A percentile compares a stretch with the other conserved stretches of the same genome.
Conservation (phyloP, 2,329 filamentous ascomycete genomes). For the Magnaporthiopsis incrustans region DNA sequence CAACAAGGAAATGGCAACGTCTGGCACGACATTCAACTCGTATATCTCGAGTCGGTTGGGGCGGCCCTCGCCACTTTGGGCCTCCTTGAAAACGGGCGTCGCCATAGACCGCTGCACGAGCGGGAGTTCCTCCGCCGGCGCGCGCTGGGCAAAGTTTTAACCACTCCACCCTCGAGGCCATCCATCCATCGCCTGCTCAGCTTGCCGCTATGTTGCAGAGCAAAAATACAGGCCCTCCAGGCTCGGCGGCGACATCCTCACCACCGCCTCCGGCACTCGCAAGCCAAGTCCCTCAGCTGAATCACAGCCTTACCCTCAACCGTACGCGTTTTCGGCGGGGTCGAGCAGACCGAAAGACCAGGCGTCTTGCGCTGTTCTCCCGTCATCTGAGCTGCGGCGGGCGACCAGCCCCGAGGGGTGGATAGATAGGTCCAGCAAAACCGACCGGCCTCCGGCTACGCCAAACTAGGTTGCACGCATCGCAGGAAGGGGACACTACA, state of each 20-base stretch:
- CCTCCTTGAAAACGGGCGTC: slow-evolving; percentile 19
- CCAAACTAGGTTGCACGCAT: no score
- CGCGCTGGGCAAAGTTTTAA: slow-evolving; percentile 25
- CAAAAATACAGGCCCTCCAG: slow-evolving; percentile 27
- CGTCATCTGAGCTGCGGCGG: slow-evolving; percentile 49
- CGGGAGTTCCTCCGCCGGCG: background rate
- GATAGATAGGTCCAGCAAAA: no score
- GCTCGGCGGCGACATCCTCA: slow-evolving; percentile 43
- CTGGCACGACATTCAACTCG: slow-evolving; percentile 44
- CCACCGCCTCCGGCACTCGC: slow-evolving; percentile 44
- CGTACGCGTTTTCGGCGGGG: slow-evolving; percentile 28
- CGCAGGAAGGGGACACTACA: no score
- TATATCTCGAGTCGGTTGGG: slow-evolving; percentile 51
- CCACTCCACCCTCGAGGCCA: slow-evolving; percentile 30
- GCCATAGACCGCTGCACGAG: slow-evolving; percentile 31
- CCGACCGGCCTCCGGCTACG: no score
- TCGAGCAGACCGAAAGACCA: slow-evolving; percentile 32
- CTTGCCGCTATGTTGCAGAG: slow-evolving; percentile 32
- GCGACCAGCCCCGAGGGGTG: slow-evolving; percentile 36
- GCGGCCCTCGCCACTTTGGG: slow-evolving; percentile 43
- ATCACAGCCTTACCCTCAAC: slow-evolving; percentile 24
- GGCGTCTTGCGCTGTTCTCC: slow-evolving; percentile 48
- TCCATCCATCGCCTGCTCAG: slow-evolving; percentile 34
- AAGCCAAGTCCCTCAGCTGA: slow-evolving; percentile 24
- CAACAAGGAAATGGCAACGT: slow-evolving; percentile 48